phyloP scores from a whole-genome alignment of 345 rosid genomes.

The Cardamine occulta region DNA sequence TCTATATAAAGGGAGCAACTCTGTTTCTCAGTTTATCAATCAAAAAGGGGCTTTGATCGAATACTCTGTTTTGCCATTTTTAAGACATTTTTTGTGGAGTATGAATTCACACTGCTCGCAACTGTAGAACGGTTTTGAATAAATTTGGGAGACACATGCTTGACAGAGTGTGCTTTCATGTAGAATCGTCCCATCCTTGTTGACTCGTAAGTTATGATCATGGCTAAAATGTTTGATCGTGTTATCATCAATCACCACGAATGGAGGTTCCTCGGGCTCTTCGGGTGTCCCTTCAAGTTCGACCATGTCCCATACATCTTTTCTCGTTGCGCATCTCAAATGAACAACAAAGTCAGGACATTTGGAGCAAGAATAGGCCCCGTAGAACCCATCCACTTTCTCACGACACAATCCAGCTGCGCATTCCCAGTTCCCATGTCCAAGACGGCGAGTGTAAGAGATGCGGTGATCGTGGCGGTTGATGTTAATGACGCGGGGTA shows the following conservation, averaged over 20 bases:
- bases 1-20: too few relatives aligned
- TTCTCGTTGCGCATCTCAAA: background rate
- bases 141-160: slow-evolving; percentile 11
- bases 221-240: slow-evolving; percentile 30
- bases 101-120: background rate
- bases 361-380: background rate
- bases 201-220: slow-evolving; percentile 7
- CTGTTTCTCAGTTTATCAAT: too few relatives aligned
- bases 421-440: slow-evolving; percentile 11
- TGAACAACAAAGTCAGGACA: background rate
- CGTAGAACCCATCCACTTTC: slow-evolving; percentile 10
- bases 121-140: background rate
- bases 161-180: background rate
- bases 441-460: slow-evolving; percentile 5
- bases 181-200: background rate
- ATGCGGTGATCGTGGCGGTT: slow-evolving; percentile 14
- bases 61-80: too few relatives aligned
- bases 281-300: slow-evolving; percentile 7
- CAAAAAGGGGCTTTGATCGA: too few relatives aligned
- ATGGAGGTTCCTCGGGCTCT: slow-evolving; percentile 6
- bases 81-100: background rate
- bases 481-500: slow-evolving; percentile 21
- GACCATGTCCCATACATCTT: background rate
- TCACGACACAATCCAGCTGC: background rate
- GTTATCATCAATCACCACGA: slow-evolving; percentile 11